phyloP scores from a whole-genome alignment of 306 rosid species.

The Castanea crenata region DNA sequence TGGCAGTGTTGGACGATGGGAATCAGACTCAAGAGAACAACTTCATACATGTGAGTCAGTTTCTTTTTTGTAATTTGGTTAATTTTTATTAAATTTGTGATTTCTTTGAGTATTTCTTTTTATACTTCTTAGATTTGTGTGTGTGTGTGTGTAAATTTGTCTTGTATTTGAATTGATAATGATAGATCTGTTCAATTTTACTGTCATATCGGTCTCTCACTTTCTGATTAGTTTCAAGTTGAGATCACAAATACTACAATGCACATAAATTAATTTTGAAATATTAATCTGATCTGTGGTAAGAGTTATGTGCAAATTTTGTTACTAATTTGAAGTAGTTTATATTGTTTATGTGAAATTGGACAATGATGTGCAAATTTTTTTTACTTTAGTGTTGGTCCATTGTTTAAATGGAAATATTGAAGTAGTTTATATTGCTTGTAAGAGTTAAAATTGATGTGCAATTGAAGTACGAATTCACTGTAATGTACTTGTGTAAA shows the following conservation, averaged over 20 bases:
- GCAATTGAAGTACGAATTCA: too few species aligned
- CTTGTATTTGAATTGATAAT: background rate
- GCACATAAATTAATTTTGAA: background rate
- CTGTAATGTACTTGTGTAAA: too few species aligned
- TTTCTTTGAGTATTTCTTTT: background rate
- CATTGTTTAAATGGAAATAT: background rate
- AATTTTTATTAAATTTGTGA: background rate
- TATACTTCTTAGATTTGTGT: background rate
- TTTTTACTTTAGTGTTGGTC: background rate
- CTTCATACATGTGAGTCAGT: constrained; percentile 72
- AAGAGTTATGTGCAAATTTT: background rate
- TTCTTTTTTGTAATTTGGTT: background rate
- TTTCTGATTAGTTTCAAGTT: background rate
- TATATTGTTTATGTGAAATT: background rate
- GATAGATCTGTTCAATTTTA: background rate
- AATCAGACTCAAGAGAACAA: constrained; percentile 72
- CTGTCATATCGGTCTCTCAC: background rate
- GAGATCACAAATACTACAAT: background rate
- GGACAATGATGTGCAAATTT: background rate
- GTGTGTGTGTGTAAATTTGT: background rate
- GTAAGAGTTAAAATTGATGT: background rate
- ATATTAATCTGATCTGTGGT: background rate
- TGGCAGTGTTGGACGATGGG: constrained; percentile 33
- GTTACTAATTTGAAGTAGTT: background rate
- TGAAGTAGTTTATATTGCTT: background rate